Percentiles rank a stretch among this genome's conserved stretches.
Conservation (phyloP, 2,329 filamentous ascomycete species). For the Acephala macrosclerotiorum region DNA sequence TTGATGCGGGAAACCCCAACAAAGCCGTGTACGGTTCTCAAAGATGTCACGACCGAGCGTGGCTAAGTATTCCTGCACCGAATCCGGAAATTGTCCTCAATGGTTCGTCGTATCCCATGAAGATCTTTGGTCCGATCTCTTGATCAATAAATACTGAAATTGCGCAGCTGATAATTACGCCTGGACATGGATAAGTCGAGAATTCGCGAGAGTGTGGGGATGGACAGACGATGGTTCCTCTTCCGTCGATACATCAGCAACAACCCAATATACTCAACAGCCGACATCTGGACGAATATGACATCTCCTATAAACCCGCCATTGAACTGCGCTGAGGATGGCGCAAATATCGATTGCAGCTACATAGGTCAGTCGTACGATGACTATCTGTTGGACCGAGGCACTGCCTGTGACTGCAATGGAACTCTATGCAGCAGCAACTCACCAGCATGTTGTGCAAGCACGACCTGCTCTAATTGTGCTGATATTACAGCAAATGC, state of each 20-base stretch:
- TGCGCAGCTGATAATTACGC: neutral
- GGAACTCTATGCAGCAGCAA: neutral
- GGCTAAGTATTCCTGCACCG: neutral
- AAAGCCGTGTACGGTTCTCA: neutral
- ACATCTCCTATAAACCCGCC: neutral
- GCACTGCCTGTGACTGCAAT: slow-evolving; percentile 2
- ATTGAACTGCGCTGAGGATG: neutral
- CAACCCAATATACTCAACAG: neutral
- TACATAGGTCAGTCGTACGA: slow-evolving; percentile 1
- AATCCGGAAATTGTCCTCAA: neutral
- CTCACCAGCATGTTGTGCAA: neutral
- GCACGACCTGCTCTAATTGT: neutral
- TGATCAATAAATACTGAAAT: neutral
- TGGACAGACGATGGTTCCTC: neutral
- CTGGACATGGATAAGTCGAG: slow-evolving; percentile 3
- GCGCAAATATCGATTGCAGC: neutral
- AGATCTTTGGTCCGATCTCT: neutral
- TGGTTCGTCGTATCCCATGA: neutral
- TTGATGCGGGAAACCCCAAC: neutral
- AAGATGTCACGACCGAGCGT: slow-evolving; percentile 2
- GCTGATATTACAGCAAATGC: neutral
- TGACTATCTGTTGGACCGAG: neutral
- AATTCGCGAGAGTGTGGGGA: slow-evolving; percentile 3
- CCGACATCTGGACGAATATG: neutral
- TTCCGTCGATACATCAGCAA: neutral